A percentile compares a stretch with the other conserved stretches of the same genome.
Evolutionary conservation across 1,284 basidiomycete genomes (phyloP).

Genomic region (Leccinum fallax): DNA sequence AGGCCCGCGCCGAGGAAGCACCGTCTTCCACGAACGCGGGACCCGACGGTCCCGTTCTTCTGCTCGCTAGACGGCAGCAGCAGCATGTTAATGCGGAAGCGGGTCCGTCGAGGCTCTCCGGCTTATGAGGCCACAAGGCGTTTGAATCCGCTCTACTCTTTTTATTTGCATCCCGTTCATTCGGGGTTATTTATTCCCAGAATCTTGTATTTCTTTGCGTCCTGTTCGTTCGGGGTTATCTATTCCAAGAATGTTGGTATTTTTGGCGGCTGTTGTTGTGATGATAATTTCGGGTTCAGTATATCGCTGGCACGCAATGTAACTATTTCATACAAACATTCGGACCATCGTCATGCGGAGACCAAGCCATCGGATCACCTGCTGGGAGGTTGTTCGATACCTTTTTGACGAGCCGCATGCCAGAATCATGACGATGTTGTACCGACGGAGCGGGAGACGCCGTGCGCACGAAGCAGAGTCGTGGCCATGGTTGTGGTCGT

Average conservation of each 20-base stretch:
- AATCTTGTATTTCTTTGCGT: not conserved
- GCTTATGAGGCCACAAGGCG: constrained; percentile 12
- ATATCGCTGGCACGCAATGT: not conserved
- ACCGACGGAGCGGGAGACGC: not conserved
- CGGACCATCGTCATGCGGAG: not conserved
- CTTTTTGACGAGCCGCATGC: not conserved
- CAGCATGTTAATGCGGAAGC: constrained; percentile 39
- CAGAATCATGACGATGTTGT: too few relatives aligned
- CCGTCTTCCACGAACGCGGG: constrained; percentile 17
- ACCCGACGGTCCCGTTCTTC: constrained; percentile 5
- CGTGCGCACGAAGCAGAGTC: not conserved
- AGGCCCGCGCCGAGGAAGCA: constrained; percentile 34
- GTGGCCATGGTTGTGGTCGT: not conserved
- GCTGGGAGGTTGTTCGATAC: not conserved
- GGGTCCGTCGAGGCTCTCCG: constrained; percentile 39
- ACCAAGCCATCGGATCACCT: not conserved
- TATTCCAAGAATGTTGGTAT: not conserved
- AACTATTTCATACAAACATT: not conserved
- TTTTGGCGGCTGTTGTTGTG: not conserved
- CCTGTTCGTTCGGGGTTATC: not conserved
- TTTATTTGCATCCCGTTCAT: not conserved
- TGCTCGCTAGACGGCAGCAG: constrained; percentile 8
- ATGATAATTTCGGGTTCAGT: not conserved
- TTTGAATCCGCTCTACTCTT: not conserved
- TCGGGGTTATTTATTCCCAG: not conserved